Conservation (phyloP, 1,139 yeast genomes). For the Candida tropicalis region DNA sequence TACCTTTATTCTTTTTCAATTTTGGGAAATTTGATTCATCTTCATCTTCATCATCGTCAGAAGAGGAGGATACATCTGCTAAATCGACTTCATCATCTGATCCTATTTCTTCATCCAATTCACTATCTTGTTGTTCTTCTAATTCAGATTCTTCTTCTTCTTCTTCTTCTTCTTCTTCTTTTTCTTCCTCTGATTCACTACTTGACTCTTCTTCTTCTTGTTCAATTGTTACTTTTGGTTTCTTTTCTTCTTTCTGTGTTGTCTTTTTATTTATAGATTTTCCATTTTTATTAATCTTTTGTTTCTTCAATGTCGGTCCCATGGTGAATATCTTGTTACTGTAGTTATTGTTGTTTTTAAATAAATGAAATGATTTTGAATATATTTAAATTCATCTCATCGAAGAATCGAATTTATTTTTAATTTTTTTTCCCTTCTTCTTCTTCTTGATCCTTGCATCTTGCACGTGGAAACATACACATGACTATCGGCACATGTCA, state of each 20-base stretch:
- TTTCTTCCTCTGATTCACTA: slow-evolving; percentile 8
- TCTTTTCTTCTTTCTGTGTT: slow-evolving; percentile 6
- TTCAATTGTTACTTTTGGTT: slow-evolving; percentile 7
- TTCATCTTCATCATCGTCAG: slow-evolving; percentile 19
- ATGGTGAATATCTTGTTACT: slow-evolving; percentile 1
- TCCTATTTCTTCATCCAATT: slow-evolving; percentile 14
- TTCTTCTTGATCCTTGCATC: background rate
- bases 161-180: slow-evolving; percentile 5
- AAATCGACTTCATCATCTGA: slow-evolving; percentile 20
- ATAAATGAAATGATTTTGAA: no score
- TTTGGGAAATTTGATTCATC: slow-evolving; percentile 47
- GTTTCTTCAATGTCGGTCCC: slow-evolving; percentile 15
- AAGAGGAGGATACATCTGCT: slow-evolving; percentile 16
- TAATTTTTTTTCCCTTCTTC: background rate
- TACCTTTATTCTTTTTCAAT: slow-evolving; percentile 51
- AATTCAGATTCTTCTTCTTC: slow-evolving; percentile 15
- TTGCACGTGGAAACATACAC: background rate
- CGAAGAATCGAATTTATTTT: no score
- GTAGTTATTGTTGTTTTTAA: no score
- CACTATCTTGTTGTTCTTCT: slow-evolving; percentile 15
- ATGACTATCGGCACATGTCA: background rate
- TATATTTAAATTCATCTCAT: slow-evolving; percentile 1
- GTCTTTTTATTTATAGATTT: slow-evolving; percentile 10
- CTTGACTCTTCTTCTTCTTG: slow-evolving; percentile 9
- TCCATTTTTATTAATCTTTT: slow-evolving; percentile 12